Conservation (phyloP, 768 basidiomycete genomes). For the Boletus insuetus region DNA sequence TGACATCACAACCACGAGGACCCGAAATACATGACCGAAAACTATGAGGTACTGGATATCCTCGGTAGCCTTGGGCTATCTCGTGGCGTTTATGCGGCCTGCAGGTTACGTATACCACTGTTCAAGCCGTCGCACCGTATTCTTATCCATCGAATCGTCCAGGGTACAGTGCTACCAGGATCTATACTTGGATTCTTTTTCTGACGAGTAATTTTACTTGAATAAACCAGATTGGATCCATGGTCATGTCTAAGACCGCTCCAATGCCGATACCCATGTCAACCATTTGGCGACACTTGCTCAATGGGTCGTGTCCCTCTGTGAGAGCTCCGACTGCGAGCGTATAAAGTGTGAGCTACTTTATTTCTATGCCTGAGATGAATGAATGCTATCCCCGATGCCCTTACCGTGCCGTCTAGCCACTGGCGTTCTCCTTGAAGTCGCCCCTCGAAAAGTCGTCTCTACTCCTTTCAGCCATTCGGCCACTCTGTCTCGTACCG, state of each 20-base stretch:
- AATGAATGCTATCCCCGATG: constrained; percentile 10
- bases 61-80: not conserved
- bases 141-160: not conserved
- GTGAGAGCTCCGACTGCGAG: not conserved
- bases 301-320: not conserved
- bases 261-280: constrained; percentile 16
- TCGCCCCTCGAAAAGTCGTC: constrained; percentile 6
- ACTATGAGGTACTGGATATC: no score
- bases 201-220: no score
- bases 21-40: no score
- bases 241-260: constrained; percentile 15
- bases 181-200: not conserved
- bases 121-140: not conserved
- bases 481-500: constrained; percentile 6
- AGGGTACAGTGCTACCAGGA: not conserved
- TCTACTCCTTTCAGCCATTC: constrained; percentile 16
- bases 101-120: not conserved
- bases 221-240: no score
- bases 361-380: not conserved
- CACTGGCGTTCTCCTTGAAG: constrained; percentile 3
- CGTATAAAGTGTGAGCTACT: constrained; percentile 18
- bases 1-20: no score
- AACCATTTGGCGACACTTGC: not conserved
- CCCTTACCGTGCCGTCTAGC: constrained; percentile 9
- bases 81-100: constrained; percentile 29